Conservation (phyloP, 2,329 filamentous ascomycete species). For the Xylariaceae sp. region DNA sequence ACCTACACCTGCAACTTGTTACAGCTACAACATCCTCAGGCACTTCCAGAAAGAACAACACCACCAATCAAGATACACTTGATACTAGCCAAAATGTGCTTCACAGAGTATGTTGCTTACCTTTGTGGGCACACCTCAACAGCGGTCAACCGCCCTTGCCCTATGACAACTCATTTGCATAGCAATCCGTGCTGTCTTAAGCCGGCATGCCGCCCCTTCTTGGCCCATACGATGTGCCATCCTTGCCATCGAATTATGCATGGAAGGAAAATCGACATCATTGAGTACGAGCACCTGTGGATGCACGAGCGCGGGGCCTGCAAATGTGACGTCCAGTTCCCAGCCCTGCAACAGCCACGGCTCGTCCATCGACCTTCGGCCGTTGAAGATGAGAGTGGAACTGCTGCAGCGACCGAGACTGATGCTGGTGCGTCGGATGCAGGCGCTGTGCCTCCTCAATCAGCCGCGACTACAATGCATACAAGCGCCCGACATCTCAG, state of each 20-base stretch:
- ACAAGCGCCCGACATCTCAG: neutral
- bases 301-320: conserved; percentile 54
- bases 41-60: neutral
- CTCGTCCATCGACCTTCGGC: conserved; percentile 31
- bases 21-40: neutral
- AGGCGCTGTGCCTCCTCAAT: neutral
- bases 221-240: conserved; percentile 46
- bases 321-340: conserved; percentile 48
- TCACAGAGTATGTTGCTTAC: conserved; percentile 54
- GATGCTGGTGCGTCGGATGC: neutral
- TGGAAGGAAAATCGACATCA: conserved; percentile 48
- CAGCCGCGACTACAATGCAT: no score
- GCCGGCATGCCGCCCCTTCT: conserved; percentile 42
- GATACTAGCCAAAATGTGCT: conserved; percentile 49
- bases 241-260: conserved; percentile 49
- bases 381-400: neutral
- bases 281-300: conserved; percentile 52
- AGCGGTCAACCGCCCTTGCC: conserved; percentile 51
- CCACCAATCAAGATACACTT: neutral
- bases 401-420: neutral
- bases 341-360: conserved; percentile 45
- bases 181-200: conserved; percentile 46
- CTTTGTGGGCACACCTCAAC: conserved; percentile 55
- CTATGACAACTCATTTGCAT: conserved; percentile 48
- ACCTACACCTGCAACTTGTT: neutral